phyloP scores from a whole-genome alignment of 495 filamentous ascomycete genomes.

The Xylaria telfairii region DNA sequence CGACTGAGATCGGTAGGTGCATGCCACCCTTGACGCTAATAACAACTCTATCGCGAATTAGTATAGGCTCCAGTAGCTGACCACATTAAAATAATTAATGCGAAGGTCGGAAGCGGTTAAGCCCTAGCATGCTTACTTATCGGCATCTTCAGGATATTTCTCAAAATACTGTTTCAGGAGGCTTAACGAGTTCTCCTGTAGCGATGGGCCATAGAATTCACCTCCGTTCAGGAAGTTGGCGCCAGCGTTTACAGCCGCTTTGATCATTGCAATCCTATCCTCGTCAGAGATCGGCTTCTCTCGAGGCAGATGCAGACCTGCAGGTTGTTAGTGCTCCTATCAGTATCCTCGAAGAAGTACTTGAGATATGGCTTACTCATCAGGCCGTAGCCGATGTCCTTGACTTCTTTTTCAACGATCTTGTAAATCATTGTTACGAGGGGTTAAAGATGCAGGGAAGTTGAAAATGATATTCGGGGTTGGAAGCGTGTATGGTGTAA shows the following conservation, averaged over 20 bases:
- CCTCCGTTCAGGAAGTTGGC: slow-evolving; percentile 73
- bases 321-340: not conserved
- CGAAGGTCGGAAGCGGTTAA: slow-evolving; percentile 30
- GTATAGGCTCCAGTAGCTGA: no score
- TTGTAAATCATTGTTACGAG: slow-evolving; percentile 8
- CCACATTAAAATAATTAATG: no score
- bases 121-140: slow-evolving; percentile 50
- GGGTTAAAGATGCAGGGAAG: not conserved
- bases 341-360: not conserved
- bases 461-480: no score
- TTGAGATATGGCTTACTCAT: slow-evolving; percentile 42
- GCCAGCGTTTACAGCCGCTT: slow-evolving; percentile 62
- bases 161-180: slow-evolving; percentile 64
- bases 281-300: slow-evolving; percentile 56
- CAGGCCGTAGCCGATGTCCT: slow-evolving; percentile 52
- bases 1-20: slow-evolving; percentile 42
- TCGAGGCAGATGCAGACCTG: slow-evolving; percentile 70
- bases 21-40: slow-evolving; percentile 58
- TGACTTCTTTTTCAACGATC: slow-evolving; percentile 48
- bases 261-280: slow-evolving; percentile 64
- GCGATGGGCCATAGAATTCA: slow-evolving; percentile 69
- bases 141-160: slow-evolving; percentile 61
- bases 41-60: slow-evolving; percentile 33
- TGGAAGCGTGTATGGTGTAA: not conserved
- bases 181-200: slow-evolving; percentile 62